Base-by-base conservation (phyloP, 169 alveolate species). In the Eimeria praecox region DNA sequence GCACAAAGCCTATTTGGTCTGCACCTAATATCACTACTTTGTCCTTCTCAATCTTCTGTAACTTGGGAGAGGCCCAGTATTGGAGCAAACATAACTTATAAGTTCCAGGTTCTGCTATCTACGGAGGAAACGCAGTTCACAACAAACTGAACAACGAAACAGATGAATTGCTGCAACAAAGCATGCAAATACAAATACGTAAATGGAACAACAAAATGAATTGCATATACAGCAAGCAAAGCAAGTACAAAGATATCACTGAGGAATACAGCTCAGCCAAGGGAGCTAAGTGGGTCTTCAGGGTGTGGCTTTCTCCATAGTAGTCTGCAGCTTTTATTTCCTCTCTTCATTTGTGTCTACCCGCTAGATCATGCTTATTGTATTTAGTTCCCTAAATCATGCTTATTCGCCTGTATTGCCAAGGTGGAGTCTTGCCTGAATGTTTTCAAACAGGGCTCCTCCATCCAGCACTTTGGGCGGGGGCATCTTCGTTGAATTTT, bases 21-120 rank as follows among this genome's bases (percentile, higher is more conserved):
- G 82, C 66, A 1, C 95, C 95, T 87, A 92, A 42, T 46, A 92
- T 46, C 0, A 59, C 20, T 3, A 78, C 95, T 22, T 90, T 35
- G 46, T 54, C 90, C 22, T 90, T 38, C 5, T 38, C 90, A n/a
- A n/a, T n/a, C n/a, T n/a, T n/a, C n/a, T n/a, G n/a, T n/a, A n/a
- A n/a, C 49, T 77, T 77, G 8, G 95, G 92, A 1, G 95, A 91
- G 9, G 38, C 20, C 92, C 91, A 92, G n/a, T 54, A 92, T 62
- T 92, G 95, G 64, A 92, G 85, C 86, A 92, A 40, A 54, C 95
- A 92, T 40, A 92, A 71, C 91, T 92, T 92, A 71, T 92, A 92
- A 3, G 18, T 38, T 33, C 95, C 95, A 6, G 89, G 86, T 30
- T 6, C 1, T 2, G 92, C 77, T 33, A 92, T 69, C 95, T 92